Evolutionary conservation across 352 stramenopile species (phyloP), one percentile per base, ranked within the genome.

Genomic region (Phytophthora tentaculata): DNA sequence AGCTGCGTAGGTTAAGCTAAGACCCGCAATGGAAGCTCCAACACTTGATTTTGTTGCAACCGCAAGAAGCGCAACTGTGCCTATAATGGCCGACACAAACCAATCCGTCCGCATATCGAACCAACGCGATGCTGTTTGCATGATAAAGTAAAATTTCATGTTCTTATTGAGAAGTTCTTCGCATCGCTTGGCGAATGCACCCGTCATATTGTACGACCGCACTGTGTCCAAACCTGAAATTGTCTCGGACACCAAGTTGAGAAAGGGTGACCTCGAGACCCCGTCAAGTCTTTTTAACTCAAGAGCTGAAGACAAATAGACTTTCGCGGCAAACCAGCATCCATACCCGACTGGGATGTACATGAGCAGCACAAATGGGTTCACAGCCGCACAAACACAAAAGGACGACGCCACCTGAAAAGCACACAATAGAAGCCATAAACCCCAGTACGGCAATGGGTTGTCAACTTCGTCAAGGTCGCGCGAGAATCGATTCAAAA

Each of bases 241-340:
- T 8, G 86, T 98, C 76, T 99, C 96, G 4, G 81, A 84, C 28
- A 99, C 86, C 41, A 98, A 74, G 7, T 89, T 88, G 74, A 98
- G 98, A 29, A 99, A 90, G 2, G 97, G 97, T 32, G 89, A 83
- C 10, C 77, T 73, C 3, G 77, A 77, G 23, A 98, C 77, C 19
- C 89, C 91, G 64, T 99, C 97, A 17, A 99, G 80, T 13, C 97
- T 86, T 74, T 99, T 98, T 3, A 99, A 66, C 66, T 98, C 95
- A 24, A 80, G 70, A 59, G 86, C 79, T 14, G 78, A 90, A 28
- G 71, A 67, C 49, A 97, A 84, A 69, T 96, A 98, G 44, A 98
- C 60, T 97, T 96, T 60, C 3, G 61, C 56, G 0, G 65, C 37
- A 12, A 64, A 55, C 14, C 48, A 47, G 20, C 67, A 72, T 39